Conservation (phyloP, 1,284 basidiomycete genomes). For the Cutaneotrichosporon cutaneum region DNA sequence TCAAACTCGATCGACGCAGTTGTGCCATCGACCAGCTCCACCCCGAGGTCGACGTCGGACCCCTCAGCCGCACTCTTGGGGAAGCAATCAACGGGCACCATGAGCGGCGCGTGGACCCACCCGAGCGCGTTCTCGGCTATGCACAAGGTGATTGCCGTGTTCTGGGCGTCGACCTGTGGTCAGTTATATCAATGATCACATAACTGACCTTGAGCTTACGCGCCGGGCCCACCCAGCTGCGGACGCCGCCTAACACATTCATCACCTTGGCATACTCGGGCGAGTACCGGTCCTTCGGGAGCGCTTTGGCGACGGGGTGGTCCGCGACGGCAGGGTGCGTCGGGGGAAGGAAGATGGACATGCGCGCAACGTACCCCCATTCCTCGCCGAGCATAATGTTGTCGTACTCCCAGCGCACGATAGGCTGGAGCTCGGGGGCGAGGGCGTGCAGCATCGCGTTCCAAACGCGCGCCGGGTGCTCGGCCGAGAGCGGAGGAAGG, state of each 20-base stretch:
- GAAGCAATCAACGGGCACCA: not conserved
- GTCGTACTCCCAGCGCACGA: slow-evolving; percentile 39
- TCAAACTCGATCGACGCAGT: not conserved
- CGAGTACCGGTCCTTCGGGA: slow-evolving; percentile 30
- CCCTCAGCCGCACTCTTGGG: not conserved
- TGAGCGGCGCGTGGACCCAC: slow-evolving; percentile 30
- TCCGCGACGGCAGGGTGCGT: slow-evolving; percentile 31
- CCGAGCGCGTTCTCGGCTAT: slow-evolving; percentile 33
- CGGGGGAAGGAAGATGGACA: slow-evolving; percentile 38
- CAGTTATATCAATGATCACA: not conserved
- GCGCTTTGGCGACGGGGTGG: slow-evolving; percentile 18
- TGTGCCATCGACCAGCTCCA: not conserved
- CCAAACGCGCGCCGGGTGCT: slow-evolving; percentile 44
- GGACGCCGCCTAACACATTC: slow-evolving; percentile 31
- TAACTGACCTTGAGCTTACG: slow-evolving; percentile 36
- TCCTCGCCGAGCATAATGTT: slow-evolving; percentile 11
- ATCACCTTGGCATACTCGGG: slow-evolving; percentile 31
- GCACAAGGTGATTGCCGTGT: slow-evolving; percentile 30
- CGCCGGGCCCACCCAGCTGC: slow-evolving; percentile 31
- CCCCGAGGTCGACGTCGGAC: not conserved
- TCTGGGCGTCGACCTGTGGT: slow-evolving; percentile 37
- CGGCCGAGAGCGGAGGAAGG: slow-evolving; percentile 33
- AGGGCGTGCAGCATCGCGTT: slow-evolving; percentile 39
- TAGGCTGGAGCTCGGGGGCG: slow-evolving; percentile 30
- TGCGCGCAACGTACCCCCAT: slow-evolving; percentile 19